Evolutionary conservation across 1,284 basidiomycete genomes (phyloP).

Genomic region (Garcileccinum viscosum): DNA sequence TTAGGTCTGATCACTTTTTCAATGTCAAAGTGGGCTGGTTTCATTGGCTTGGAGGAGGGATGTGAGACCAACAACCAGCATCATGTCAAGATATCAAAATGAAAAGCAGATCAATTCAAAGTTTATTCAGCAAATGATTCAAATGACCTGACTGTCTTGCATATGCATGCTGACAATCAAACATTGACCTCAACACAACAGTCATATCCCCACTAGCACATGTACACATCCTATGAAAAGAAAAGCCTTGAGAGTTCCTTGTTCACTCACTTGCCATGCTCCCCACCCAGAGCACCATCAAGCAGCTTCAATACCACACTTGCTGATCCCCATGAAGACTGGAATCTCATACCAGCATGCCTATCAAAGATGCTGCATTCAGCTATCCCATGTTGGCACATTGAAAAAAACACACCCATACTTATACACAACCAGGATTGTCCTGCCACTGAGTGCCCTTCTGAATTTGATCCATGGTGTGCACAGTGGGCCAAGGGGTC

Average conservation of each 20-base stretch:
- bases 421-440: conserved; percentile 51
- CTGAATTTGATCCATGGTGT: conserved; percentile 78
- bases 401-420: conserved; percentile 71
- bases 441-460: conserved; percentile 54
- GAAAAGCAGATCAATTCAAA: background rate
- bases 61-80: conserved; percentile 54
- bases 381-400: background rate
- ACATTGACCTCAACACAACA: no score
- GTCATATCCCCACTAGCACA: background rate
- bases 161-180: background rate
- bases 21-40: conserved; percentile 82
- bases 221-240: no score
- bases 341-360: conserved; percentile 72
- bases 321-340: conserved; percentile 78
- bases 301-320: conserved; percentile 60
- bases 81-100: conserved; percentile 22
- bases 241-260: no score
- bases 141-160: conserved; percentile 2
- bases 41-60: conserved; percentile 49
- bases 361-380: conserved; percentile 30
- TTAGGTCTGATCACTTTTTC: conserved; percentile 90
- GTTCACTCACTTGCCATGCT: background rate
- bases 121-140: background rate
- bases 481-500: conserved; percentile 76
- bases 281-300: conserved; percentile 45